Base-by-base conservation (phyloP, 75 land plant genomes). In the Cupressus sempervirens region DNA sequence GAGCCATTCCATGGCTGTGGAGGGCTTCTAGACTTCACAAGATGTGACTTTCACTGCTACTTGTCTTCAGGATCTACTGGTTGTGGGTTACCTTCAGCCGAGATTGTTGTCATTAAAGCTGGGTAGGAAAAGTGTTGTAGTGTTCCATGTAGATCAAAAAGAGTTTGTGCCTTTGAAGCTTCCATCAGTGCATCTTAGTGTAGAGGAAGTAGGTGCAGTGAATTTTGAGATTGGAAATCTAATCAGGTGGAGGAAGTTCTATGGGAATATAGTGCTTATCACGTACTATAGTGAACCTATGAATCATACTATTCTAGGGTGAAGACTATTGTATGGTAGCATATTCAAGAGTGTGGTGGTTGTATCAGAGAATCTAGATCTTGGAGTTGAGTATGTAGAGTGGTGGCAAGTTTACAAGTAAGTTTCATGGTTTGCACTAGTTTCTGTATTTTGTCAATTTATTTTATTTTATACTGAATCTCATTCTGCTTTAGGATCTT, bases 281-380 rank as follows among this genome's bases (percentile, higher is more conserved):
- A 90, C 96, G 92, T 90, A 91, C 52, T 94, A 95, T 83, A 84
- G 88, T 62, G 90, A 92, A 45, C 90, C 94, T 62, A 89, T 92
- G 32, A 94, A 94, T 82, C 96, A 94, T 12, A 97, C 98, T 13
- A 98, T 94, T 65, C 58, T 97, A 36, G 96, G 92, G 36, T 96
- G 99, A 98, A 92, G 95, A 68, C 82, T 97, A 89, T 91, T 97
- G 38, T 97, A 97, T 87, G 97, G 99, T n/a, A n/a, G n/a, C n/a
- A n/a, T n/a, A n/a, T n/a, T n/a, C n/a, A n/a, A n/a, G n/a, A n/a
- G n/a, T n/a, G 99, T 97, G 36, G 89, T 94, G 13, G 91, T 96
- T 73, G 87, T 94, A 38, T 94, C 99, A 13, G 88, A 89, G 84
- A 91, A 92, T 81, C 53, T 83, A 35, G 93, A 88, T 81, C 95